A percentile compares a stretch with the other conserved stretches of the same genome.
phyloP scores from a whole-genome alignment of 2,329 filamentous ascomycete genomes.

The Penicillium digitatum region DNA sequence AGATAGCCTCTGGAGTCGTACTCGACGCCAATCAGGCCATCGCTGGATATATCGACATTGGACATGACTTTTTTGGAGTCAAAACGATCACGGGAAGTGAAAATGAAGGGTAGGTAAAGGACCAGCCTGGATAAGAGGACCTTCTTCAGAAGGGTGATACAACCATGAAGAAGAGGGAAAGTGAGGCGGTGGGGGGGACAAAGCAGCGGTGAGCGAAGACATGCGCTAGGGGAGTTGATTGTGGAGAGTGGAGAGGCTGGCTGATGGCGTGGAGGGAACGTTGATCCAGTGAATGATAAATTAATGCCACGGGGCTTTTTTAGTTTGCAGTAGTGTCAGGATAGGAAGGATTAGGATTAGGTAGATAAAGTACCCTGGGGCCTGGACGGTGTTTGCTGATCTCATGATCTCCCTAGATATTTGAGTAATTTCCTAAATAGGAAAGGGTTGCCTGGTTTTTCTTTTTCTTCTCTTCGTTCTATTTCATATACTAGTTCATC shows the following conservation, averaged over 20 bases:
- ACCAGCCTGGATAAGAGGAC: conserved; percentile 31
- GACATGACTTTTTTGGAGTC: conserved; percentile 37
- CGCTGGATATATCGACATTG: conserved; percentile 44
- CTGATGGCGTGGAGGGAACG: background rate
- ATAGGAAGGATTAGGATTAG: background rate
- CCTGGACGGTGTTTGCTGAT: background rate
- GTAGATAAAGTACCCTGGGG: background rate
- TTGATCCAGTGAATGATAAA: background rate
- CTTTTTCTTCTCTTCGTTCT: background rate
- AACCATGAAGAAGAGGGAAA: conserved; percentile 22
- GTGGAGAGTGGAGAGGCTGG: conserved; percentile 27
- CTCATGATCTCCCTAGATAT: conserved; percentile 3
- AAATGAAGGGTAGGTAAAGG: conserved; percentile 27
- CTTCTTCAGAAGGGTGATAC: conserved; percentile 27
- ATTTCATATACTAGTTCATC: background rate
- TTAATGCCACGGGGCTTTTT: background rate
- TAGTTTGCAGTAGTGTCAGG: background rate
- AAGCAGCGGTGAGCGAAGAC: conserved; percentile 44
- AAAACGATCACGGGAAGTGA: conserved; percentile 30
- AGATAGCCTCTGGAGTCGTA: conserved; percentile 48
- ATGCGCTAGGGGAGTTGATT: conserved; percentile 36
- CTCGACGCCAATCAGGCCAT: conserved; percentile 47
- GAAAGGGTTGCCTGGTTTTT: background rate
- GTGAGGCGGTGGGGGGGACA: conserved; percentile 41
- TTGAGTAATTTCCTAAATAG: conserved; percentile 6